These are phyloP conservation scores for Microthyrium microscopicum DNA, from an alignment of 2,329 filamentous ascomycete genomes.

Conservation along the genomic window DNA sequence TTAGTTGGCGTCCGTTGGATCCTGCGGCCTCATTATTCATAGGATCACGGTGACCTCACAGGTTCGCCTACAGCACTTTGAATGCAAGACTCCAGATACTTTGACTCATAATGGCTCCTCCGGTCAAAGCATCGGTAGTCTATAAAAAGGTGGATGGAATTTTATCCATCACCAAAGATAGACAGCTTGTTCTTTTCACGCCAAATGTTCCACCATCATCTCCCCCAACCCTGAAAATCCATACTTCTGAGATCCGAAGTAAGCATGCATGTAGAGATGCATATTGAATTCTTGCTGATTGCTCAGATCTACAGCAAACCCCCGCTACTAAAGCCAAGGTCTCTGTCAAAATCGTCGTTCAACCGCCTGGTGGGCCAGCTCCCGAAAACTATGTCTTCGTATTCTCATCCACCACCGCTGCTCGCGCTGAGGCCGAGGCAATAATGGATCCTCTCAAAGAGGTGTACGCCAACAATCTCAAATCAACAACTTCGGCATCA, in stretches of 20 bases:
- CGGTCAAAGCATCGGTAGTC: conserved; percentile 18
- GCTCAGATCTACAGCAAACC: conserved; percentile 78
- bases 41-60: too few relatives aligned
- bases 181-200: conserved; percentile 64
- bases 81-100: too few relatives aligned
- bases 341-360: conserved; percentile 82
- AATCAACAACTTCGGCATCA: conserved; percentile 21
- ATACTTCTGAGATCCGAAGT: not conserved
- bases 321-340: conserved; percentile 77
- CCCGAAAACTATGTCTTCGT: conserved; percentile 67
- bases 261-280: too few relatives aligned
- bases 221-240: not conserved
- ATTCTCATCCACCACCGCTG: conserved; percentile 63
- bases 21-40: too few relatives aligned
- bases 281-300: not conserved
- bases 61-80: too few relatives aligned
- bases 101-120: not conserved
- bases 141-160: conserved; percentile 96
- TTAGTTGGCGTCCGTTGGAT: too few relatives aligned
- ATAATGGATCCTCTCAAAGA: conserved; percentile 70
- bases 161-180: conserved; percentile 57
- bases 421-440: conserved; percentile 67
- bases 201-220: too few relatives aligned
- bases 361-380: conserved; percentile 40
- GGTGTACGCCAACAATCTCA: conserved; percentile 55